These are phyloP conservation scores for Hymenoscyphus fructigenus DNA, from an alignment of 2,329 filamentous ascomycete genomes.

Conservation along the genomic window DNA sequence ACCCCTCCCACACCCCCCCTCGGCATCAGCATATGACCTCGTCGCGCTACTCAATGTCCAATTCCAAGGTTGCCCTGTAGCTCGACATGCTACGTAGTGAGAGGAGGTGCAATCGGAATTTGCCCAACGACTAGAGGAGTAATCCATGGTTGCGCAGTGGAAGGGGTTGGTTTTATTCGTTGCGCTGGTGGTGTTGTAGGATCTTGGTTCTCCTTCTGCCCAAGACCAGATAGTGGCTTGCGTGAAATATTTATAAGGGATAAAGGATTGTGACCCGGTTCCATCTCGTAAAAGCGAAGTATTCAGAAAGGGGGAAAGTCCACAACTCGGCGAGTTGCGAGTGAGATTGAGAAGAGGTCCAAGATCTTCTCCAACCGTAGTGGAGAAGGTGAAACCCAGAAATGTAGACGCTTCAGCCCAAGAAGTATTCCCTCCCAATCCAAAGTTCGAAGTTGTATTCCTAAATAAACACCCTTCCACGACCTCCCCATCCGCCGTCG, in stretches of 20 bases:
- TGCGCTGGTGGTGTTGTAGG: conserved; percentile 41
- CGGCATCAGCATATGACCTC: conserved; percentile 45
- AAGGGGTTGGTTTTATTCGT: conserved; percentile 32
- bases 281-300: conserved; percentile 46
- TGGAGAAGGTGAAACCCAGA: conserved; percentile 32
- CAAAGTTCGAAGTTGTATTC: conserved; percentile 41
- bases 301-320: conserved; percentile 60
- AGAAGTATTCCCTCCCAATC: conserved; percentile 46
- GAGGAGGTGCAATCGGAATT: conserved; percentile 53
- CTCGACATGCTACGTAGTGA: conserved; percentile 56
- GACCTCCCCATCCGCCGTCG: conserved; percentile 42
- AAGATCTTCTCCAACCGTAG: conserved; percentile 33
- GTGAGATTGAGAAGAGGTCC: conserved; percentile 38
- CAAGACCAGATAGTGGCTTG: conserved; percentile 58
- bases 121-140: conserved; percentile 58
- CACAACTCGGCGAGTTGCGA: conserved; percentile 51
- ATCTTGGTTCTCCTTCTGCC: conserved; percentile 52
- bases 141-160: conserved; percentile 52
- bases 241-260: conserved; percentile 51
- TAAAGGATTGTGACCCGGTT: conserved; percentile 48
- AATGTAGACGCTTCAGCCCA: conserved; percentile 46
- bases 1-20: conserved; percentile 47
- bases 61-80: conserved; percentile 51
- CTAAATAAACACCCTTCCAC: conserved; percentile 55
- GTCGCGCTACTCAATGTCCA: conserved; percentile 52